Conservation (phyloP, 352 stramenopile species). For the Phytophthora tentaculata region DNA sequence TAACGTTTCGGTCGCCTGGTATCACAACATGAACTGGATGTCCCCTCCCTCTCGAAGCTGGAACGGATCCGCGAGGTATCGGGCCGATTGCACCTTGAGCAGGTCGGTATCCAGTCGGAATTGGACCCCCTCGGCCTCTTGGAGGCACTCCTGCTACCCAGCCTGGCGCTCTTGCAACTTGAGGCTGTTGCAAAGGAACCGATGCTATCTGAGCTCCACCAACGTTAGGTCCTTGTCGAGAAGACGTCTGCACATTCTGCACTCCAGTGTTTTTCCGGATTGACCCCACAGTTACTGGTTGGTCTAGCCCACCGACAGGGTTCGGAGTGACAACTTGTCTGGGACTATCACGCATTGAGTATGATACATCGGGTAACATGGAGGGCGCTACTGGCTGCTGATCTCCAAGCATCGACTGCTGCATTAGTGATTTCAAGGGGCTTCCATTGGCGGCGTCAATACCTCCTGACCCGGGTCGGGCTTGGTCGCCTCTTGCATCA, state of each 20-base stretch:
- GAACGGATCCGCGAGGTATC: conserved; percentile 23
- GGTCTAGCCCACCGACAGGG: conserved; percentile 15
- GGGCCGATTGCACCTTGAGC: conserved; percentile 6
- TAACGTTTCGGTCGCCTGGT: conserved; percentile 16
- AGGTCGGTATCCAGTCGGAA: conserved; percentile 20
- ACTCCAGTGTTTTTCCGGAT: conserved; percentile 12
- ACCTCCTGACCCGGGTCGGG: background rate
- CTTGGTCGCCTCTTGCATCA: background rate
- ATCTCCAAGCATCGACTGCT: conserved; percentile 29
- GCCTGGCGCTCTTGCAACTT: conserved; percentile 34
- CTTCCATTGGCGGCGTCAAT: conserved; percentile 12
- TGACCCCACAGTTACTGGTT: conserved; percentile 2
- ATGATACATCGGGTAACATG: conserved; percentile 40
- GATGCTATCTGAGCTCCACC: conserved; percentile 5
- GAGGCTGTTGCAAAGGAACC: conserved; percentile 32
- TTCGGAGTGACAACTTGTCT: conserved; percentile 12
- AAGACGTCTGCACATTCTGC: conserved; percentile 4
- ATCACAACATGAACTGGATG: conserved; percentile 25
- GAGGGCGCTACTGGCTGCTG: conserved; percentile 20
- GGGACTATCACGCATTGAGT: conserved; percentile 37
- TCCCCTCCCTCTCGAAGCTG: conserved; percentile 24
- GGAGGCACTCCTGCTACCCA: conserved; percentile 24
- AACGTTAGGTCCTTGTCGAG: conserved; percentile 18
- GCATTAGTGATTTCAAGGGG: conserved; percentile 25
- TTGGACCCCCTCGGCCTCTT: conserved; percentile 33